These are phyloP conservation scores for Fusarium zealandicum DNA, from an alignment of 2,329 filamentous ascomycete species.

Conservation along the genomic window DNA sequence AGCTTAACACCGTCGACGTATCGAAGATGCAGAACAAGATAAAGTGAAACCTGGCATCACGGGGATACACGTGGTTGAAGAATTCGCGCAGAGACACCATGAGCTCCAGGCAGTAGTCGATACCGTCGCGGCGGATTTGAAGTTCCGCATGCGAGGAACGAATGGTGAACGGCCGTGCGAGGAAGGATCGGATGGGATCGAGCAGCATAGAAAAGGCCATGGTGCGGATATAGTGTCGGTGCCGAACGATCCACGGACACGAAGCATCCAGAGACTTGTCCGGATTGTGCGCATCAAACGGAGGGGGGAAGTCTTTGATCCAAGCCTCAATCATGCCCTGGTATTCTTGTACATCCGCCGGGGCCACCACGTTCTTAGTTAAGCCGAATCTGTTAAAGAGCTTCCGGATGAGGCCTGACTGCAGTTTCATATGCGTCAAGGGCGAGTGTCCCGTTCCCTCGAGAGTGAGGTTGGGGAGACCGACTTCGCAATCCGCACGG, in stretches of 20 bases:
- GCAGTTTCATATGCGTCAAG: slow-evolving; percentile 48
- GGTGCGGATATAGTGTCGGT: slow-evolving; percentile 55
- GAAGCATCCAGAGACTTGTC: slow-evolving; percentile 52
- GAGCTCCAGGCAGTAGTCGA: slow-evolving; percentile 54
- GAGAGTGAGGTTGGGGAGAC: slow-evolving; percentile 44
- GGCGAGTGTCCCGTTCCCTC: slow-evolving; percentile 46
- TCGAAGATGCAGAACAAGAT: slow-evolving; percentile 60
- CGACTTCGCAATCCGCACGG: slow-evolving; percentile 44
- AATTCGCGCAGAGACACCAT: slow-evolving; percentile 51
- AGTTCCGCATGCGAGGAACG: slow-evolving; percentile 44
- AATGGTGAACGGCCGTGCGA: slow-evolving; percentile 48
- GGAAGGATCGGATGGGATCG: slow-evolving; percentile 54
- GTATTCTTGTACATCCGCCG: slow-evolving; percentile 45
- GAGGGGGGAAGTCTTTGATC: slow-evolving; percentile 51
- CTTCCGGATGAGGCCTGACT: slow-evolving; percentile 44
- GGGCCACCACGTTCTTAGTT: slow-evolving; percentile 39
- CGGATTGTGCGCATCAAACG: slow-evolving; percentile 49
- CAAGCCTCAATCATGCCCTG: slow-evolving; percentile 50
- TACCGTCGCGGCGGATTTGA: slow-evolving; percentile 50
- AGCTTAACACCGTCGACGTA: slow-evolving; percentile 58
- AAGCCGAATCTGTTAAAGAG: slow-evolving; percentile 45
- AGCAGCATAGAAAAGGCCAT: slow-evolving; percentile 55
- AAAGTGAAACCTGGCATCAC: slow-evolving; percentile 58
- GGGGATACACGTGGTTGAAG: slow-evolving; percentile 53
- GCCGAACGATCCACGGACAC: slow-evolving; percentile 53